Conservation (phyloP, 495 filamentous ascomycete species). For the Xylaria curta region DNA sequence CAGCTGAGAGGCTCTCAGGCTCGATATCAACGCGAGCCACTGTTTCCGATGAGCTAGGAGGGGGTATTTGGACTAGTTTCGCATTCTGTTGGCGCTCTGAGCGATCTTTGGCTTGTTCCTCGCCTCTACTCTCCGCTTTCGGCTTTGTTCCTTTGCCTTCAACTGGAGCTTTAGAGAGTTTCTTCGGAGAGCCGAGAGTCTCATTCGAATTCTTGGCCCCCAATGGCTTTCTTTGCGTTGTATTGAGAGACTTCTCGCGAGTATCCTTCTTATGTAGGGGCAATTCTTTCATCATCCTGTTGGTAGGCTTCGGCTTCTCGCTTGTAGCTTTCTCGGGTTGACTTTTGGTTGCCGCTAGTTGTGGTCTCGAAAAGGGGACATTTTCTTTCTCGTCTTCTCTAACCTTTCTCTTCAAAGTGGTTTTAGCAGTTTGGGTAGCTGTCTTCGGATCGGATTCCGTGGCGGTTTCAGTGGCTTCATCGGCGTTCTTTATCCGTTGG, state of each 20-base stretch:
- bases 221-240: slow-evolving; percentile 46
- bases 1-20: slow-evolving; percentile 38
- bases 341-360: slow-evolving; percentile 21
- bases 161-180: slow-evolving; percentile 36
- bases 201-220: slow-evolving; percentile 56
- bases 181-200: slow-evolving; percentile 50
- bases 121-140: slow-evolving; percentile 27
- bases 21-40: slow-evolving; percentile 40
- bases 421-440: slow-evolving; percentile 31
- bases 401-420: slow-evolving; percentile 38
- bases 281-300: slow-evolving; percentile 44
- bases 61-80: slow-evolving; percentile 36
- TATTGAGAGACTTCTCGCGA: slow-evolving; percentile 35
- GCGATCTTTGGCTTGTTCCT: slow-evolving; percentile 23
- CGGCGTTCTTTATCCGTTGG: slow-evolving; percentile 13
- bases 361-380: slow-evolving; percentile 12
- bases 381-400: slow-evolving; percentile 49
- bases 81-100: slow-evolving; percentile 30
- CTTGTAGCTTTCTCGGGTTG: slow-evolving; percentile 29
- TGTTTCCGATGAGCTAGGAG: slow-evolving; percentile 26
- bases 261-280: slow-evolving; percentile 34
- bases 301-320: slow-evolving; percentile 29
- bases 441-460: slow-evolving; percentile 15
- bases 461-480: slow-evolving; percentile 41
- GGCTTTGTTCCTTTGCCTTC: slow-evolving; percentile 36